Percentiles rank a stretch among this genome's conserved stretches.
Conservation (phyloP, 371 early-diverging fungal species). For the Polyrhizophydium stewartii region DNA sequence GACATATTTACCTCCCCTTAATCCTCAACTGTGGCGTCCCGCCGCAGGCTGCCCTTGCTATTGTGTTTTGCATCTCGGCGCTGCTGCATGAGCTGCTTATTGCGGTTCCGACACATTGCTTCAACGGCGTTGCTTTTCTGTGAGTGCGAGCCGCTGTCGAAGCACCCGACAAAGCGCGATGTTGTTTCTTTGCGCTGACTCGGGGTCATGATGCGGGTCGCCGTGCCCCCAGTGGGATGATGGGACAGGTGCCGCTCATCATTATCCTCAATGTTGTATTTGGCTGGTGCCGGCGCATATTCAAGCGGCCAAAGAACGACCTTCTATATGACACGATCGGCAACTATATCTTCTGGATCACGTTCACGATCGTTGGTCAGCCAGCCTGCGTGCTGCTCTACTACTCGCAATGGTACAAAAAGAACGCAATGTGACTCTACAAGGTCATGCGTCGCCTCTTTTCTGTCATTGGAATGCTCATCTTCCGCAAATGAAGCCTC, state of each 20-base stretch:
- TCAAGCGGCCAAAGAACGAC: conserved; percentile 68
- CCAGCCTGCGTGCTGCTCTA: conserved; percentile 77
- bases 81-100: conserved; percentile 81
- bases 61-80: conserved; percentile 79
- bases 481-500: no score
- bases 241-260: conserved; percentile 84
- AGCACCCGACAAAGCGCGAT: no score
- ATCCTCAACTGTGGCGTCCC: conserved; percentile 44
- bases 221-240: conserved; percentile 58
- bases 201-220: not conserved
- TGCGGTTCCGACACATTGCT: conserved; percentile 76
- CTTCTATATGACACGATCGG: conserved; percentile 60
- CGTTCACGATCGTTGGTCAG: conserved; percentile 63
- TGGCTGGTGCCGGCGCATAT: conserved; percentile 40
- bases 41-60: conserved; percentile 49
- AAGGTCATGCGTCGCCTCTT: no score
- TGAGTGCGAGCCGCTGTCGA: not conserved
- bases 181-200: not conserved
- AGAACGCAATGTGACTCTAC: not conserved
- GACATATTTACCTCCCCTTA: conserved; percentile 81
- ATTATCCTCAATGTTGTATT: conserved; percentile 51
- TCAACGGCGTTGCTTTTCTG: conserved; percentile 77
- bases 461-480: no score
- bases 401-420: conserved; percentile 66
- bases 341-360: conserved; percentile 80